Percentiles rank a stretch among this genome's conserved stretches.
phyloP scores from a whole-genome alignment of 306 rosid genomes.

The Rosa lucieae region DNA sequence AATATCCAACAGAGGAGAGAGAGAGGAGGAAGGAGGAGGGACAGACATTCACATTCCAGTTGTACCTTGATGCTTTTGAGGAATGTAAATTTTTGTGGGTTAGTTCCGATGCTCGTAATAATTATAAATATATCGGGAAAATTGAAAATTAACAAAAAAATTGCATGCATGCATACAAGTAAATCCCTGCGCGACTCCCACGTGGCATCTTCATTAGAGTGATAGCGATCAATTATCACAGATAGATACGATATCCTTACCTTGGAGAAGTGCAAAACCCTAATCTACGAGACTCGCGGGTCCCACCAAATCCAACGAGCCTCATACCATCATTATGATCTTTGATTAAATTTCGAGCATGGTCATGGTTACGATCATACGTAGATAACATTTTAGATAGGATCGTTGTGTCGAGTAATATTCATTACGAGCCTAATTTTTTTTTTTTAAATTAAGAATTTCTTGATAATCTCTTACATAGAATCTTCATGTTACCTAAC shows the following conservation, averaged over 20 bases:
- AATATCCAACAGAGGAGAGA: neutral
- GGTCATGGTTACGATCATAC: neutral
- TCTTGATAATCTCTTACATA: too few species aligned
- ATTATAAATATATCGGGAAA: neutral
- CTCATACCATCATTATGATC: conserved; percentile 58
- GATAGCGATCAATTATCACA: conserved; percentile 13
- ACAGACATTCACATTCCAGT: conserved; percentile 99
- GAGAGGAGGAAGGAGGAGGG: conserved; percentile 33
- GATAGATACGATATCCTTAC: conserved; percentile 40
- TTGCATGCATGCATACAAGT: conserved; percentile 76
- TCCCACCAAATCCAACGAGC: conserved; percentile 88
- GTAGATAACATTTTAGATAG: too few species aligned
- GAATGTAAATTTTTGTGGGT: conserved; percentile 35
- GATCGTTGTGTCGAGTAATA: too few species aligned
- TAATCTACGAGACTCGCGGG: conserved; percentile 23
- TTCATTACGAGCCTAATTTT: too few species aligned
- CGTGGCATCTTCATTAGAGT: conserved; percentile 56
- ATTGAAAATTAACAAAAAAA: neutral
- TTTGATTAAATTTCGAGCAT: neutral
- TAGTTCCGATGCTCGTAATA: conserved; percentile 52
- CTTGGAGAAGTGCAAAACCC: conserved; percentile 57
- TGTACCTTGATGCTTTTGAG: conserved; percentile 97
- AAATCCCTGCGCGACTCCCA: conserved; percentile 46
- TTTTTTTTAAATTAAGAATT: too few species aligned
- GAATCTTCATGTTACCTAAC: too few species aligned